A percentile compares a stretch with the other conserved stretches of the same genome.
Evolutionary conservation across 352 stramenopile genomes (phyloP).

Genomic region (Globisporangium carolinianum): DNA sequence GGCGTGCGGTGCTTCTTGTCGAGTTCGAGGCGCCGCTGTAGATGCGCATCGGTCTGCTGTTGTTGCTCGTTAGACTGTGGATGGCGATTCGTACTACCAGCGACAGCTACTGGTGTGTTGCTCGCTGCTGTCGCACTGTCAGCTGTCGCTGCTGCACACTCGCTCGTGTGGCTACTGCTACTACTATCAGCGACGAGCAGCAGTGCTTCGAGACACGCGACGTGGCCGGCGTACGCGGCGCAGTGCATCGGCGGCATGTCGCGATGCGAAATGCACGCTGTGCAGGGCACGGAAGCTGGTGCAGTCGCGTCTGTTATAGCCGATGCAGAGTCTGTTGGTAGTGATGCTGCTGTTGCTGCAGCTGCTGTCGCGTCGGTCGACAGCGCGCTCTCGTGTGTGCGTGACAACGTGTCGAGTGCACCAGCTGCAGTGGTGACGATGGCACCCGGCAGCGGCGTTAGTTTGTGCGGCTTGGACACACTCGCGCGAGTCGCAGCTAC

Average conservation of each 20-base stretch:
- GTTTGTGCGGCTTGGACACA: slow-evolving; percentile 20
- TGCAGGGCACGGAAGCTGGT: slow-evolving; percentile 13
- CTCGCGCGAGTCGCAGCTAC: slow-evolving; percentile 5
- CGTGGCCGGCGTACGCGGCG: slow-evolving; percentile 47
- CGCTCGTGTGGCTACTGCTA: background rate
- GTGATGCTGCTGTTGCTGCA: background rate
- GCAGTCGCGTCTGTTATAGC: background rate
- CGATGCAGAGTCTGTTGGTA: slow-evolving; percentile 1
- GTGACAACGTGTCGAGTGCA: background rate
- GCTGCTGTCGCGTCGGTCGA: background rate
- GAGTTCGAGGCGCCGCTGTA: slow-evolving; percentile 13
- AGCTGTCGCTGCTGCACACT: background rate
- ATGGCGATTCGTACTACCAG: no score
- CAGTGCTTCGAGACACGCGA: slow-evolving; percentile 25
- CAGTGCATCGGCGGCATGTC: slow-evolving; percentile 55
- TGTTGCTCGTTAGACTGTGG: background rate
- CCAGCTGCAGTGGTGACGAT: background rate
- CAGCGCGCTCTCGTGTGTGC: background rate
- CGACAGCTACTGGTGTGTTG: background rate
- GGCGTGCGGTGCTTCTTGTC: slow-evolving; percentile 63
- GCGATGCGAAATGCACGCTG: slow-evolving; percentile 29
- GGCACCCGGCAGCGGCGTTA: slow-evolving; percentile 13
- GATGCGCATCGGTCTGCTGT: background rate
- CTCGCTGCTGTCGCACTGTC: background rate
- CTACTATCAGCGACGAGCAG: slow-evolving; percentile 11